Conservation (phyloP, 768 basidiomycete genomes). For the Mycena floridula region DNA sequence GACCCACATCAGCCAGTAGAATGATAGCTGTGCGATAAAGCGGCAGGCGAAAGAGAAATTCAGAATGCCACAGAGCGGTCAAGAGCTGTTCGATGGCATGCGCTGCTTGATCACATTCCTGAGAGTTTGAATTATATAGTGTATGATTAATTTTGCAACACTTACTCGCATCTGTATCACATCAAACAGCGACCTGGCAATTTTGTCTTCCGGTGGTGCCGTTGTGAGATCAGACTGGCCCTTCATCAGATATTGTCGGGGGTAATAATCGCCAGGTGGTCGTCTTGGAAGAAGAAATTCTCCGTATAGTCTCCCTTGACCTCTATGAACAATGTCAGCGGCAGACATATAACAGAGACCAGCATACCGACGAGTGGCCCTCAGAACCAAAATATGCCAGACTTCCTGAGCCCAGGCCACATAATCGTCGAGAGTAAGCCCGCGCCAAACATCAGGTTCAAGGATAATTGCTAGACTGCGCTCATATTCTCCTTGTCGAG, state of each 20-base stretch:
- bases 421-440: constrained; percentile 59
- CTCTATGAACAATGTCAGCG: constrained; percentile 29
- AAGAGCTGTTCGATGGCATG: constrained; percentile 61
- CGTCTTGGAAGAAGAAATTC: constrained; percentile 58
- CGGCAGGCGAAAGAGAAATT: constrained; percentile 65
- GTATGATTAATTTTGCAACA: constrained; percentile 1
- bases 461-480: constrained; percentile 58
- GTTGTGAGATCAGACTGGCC: constrained; percentile 27
- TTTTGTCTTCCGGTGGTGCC: constrained; percentile 21
- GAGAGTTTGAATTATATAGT: constrained; percentile 2
- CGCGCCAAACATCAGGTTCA: constrained; percentile 65
- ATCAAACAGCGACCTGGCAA: constrained; percentile 38
- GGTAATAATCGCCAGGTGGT: constrained; percentile 48
- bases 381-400: constrained; percentile 70
- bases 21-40: constrained; percentile 65
- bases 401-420: constrained; percentile 68
- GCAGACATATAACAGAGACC: constrained; percentile 3
- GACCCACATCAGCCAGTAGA: constrained; percentile 69
- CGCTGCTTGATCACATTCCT: constrained; percentile 64
- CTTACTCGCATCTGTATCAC: constrained; percentile 42
- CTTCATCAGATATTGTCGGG: constrained; percentile 53
- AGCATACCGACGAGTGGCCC: constrained; percentile 61
- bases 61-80: constrained; percentile 71
- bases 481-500: constrained; percentile 63
- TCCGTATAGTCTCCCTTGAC: constrained; percentile 59